Evolutionary conservation across 306 rosid species (phyloP), one percentile per base, ranked within the genome.

Genomic region (Castanospermum australe): DNA sequence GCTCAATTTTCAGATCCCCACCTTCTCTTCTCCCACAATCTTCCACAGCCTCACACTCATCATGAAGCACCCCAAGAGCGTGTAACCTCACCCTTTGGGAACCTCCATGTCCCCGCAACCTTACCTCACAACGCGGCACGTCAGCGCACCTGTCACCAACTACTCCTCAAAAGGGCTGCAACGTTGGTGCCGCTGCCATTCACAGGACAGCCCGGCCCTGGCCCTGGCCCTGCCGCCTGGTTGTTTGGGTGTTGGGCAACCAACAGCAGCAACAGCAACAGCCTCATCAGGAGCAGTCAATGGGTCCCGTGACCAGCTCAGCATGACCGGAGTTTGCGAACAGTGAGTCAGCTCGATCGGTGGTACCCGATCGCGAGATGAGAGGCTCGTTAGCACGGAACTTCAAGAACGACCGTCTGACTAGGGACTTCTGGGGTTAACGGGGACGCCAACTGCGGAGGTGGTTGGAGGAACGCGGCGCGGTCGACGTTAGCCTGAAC

Each of bases 81-180:
- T 93, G 68, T 88, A 33, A 38, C 78, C 79, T 75, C 93, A 30
- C 89, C 88, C 69, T 81, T 79, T 65, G 79, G 75, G 18, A 73
- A 36, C 86, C 86, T 87, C 75, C 88, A 86, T 45, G 83, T 82
- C 67, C 69, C 83, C 80, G 2, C 85, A 64, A 22, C 63, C 67
- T n/a, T 36, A n/a, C 48, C 45, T 45, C 89, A n/a, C 57, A 81
- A 54, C 30, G 4, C 84, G 2, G 67, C 89, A 85, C 84, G 68
- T 86, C 94, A 51, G 75, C 94, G 2, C 92, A 94, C 81, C 89
- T 93, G 28, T 95, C 99, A 7, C 93, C 99, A 76, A 93, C 99
- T 18, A 3, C 88, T 95, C 11, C 99, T 95, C 67, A 96, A 91
- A 66, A 93, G 89, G 85, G 99, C 97, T 22, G 96, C 99, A 0